A percentile compares a stretch with the other conserved stretches of the same genome.
phyloP scores from a whole-genome alignment of 352 stramenopile species.

The Lagenidium giganteum region DNA sequence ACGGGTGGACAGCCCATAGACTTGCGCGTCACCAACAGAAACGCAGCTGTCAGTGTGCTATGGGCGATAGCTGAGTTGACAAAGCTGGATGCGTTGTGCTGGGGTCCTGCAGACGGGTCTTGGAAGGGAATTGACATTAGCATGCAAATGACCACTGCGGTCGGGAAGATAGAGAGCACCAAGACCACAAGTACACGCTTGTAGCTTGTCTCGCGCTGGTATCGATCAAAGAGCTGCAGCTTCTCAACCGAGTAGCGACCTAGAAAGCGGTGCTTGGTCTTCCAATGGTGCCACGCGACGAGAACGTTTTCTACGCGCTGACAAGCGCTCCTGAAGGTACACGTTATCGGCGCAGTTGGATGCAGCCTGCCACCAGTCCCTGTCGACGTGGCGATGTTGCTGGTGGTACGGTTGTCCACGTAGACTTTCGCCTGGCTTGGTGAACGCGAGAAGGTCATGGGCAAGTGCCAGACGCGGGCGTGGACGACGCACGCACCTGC shows the following conservation, averaged over 20 bases:
- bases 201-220: slow-evolving; percentile 7
- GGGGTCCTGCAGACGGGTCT: slow-evolving; percentile 2
- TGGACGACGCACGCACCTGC: no score
- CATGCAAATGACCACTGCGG: not conserved
- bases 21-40: slow-evolving; percentile 5
- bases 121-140: slow-evolving; percentile 8
- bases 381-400: no score
- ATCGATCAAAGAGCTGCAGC: slow-evolving; percentile 15
- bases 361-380: no score
- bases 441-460: no score
- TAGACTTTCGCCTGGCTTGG: no score
- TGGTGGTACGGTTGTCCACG: no score
- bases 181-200: slow-evolving; percentile 2
- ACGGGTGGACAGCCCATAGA: no score
- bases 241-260: slow-evolving; percentile 22
- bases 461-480: no score
- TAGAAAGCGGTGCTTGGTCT: slow-evolving; percentile 22
- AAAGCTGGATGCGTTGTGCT: slow-evolving; percentile 1
- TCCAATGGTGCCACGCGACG: slow-evolving; percentile 19
- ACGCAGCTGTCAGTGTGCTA: slow-evolving; percentile 10
- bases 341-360: no score
- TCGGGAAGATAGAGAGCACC: slow-evolving; percentile 2
- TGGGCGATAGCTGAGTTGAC: slow-evolving; percentile 10
- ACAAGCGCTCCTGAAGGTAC: no score
- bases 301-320: no score